A percentile compares a stretch with the other conserved stretches of the same genome.
These are phyloP conservation scores for Fusarium coffeatum DNA, from an alignment of 2,329 filamentous ascomycete species.

Conservation along the genomic window DNA sequence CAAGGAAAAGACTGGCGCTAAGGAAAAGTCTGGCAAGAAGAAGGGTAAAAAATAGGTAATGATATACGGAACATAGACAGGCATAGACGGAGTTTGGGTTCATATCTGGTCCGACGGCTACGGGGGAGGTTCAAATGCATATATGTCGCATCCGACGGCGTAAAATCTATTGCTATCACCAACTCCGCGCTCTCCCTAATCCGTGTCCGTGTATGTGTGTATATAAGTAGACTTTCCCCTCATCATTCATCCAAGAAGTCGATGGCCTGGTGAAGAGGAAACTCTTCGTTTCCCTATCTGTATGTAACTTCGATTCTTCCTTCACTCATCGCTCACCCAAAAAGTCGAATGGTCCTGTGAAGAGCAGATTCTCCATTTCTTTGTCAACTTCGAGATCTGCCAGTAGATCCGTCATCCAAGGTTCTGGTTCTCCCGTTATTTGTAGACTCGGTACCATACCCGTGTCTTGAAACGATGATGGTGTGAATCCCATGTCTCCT, in stretches of 20 bases:
- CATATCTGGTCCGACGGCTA: constrained; percentile 15
- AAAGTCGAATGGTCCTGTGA: constrained; percentile 40
- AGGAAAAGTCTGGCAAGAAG: constrained; percentile 44
- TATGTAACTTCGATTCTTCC: too few relatives aligned
- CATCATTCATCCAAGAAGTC: constrained; percentile 36
- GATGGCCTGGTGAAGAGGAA: constrained; percentile 35
- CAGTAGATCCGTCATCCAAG: constrained; percentile 34
- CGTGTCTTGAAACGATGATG: constrained; percentile 18
- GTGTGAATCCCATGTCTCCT: constrained; percentile 16
- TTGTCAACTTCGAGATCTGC: constrained; percentile 35
- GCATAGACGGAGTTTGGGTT: constrained; percentile 40
- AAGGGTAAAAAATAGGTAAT: constrained; percentile 42
- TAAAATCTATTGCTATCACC: neutral
- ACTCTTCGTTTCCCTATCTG: constrained; percentile 17
- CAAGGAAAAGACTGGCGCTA: constrained; percentile 38
- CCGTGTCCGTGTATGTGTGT: constrained; percentile 23
- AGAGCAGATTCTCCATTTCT: constrained; percentile 36
- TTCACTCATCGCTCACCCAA: constrained; percentile 22
- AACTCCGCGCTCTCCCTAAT: constrained; percentile 31
- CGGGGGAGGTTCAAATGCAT: neutral
- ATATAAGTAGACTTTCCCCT: neutral
- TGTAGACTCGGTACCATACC: constrained; percentile 29
- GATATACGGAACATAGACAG: constrained; percentile 36
- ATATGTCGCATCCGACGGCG: constrained; percentile 8
- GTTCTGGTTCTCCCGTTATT: constrained; percentile 24